Base-by-base conservation (phyloP, 371 early-diverging fungal genomes). In the Actinomucor elegans region DNA sequence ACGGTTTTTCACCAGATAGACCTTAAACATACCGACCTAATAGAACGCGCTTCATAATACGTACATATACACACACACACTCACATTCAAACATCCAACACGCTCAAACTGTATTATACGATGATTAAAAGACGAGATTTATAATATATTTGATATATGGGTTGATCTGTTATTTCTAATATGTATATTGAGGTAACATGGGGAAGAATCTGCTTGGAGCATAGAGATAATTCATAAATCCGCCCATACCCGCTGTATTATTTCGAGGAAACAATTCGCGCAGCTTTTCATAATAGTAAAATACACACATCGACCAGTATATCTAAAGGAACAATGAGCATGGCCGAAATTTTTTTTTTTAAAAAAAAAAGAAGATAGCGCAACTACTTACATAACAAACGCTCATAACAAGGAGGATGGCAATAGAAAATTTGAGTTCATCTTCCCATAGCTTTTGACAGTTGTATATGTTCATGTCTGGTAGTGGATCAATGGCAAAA, bases 371-470 rank as follows among this genome's bases (percentile, higher is more conserved):
- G 17, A n/a, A 2, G 35, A 6, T 36, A 37, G 18, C 5, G 6
- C 7, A 23, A 10, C 12, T 8, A 40, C 68, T 63, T 66, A 66
- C 73, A 57, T 68, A 73, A 17, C 64, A 61, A 0, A 68, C 43
- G 1, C 52, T 29, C 29, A 73, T 53, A n/a, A 68, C 40, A 11
- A 73, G 52, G 18, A 62, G 61, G 5, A 73, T 26, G 5, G 57
- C 61, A 44, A 73, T 41, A 4, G 64, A 55, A 24, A 73, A 59
- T 15, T 73, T 73, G 31, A 73, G 36, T 36, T 73, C 73, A 45
- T 73, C 67, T 43, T 73, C 64, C 73, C 73, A 73, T 33, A 73
- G 37, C 31, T 64, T 68, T 9, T 66, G 51, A 47, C 73, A 73
- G 24, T 73, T 66, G 55, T 59, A 73, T 2, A 36, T 18, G 23